A percentile compares a stretch with the other conserved stretches of the same genome.
Evolutionary conservation across 2,329 filamentous ascomycete genomes (phyloP).

Genomic region (Penicillium polonicum): DNA sequence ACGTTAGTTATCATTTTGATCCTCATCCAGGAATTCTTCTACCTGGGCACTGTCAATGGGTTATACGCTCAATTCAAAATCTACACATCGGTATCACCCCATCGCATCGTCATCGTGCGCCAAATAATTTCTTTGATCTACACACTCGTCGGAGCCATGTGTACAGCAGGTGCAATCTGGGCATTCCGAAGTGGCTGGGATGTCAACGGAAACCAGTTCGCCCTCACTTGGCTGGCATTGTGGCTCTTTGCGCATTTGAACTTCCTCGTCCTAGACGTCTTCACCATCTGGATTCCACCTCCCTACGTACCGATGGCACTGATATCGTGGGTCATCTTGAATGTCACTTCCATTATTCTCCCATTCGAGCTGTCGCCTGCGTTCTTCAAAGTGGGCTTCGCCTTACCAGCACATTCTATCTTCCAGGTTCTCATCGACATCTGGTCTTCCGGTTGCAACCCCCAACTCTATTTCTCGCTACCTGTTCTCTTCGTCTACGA

Average conservation of each 20-base stretch:
- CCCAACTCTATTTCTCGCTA: slow-evolving; percentile 40
- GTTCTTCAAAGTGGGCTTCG: slow-evolving; percentile 45
- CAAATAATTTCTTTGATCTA: slow-evolving; percentile 37
- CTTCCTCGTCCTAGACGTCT: slow-evolving; percentile 47
- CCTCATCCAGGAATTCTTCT: slow-evolving; percentile 53
- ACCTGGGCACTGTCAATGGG: slow-evolving; percentile 47
- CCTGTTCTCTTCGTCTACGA: slow-evolving; percentile 48
- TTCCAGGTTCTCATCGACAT: slow-evolving; percentile 46
- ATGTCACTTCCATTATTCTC: slow-evolving; percentile 44
- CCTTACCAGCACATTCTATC: slow-evolving; percentile 43
- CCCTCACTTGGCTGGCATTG: slow-evolving; percentile 44
- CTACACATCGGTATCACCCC: slow-evolving; percentile 33
- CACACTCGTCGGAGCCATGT: slow-evolving; percentile 44
- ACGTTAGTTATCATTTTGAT: slow-evolving; percentile 47
- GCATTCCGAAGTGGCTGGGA: slow-evolving; percentile 45
- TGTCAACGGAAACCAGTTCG: slow-evolving; percentile 43
- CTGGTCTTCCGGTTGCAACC: slow-evolving; percentile 47
- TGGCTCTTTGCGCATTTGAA: slow-evolving; percentile 49
- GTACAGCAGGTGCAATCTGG: slow-evolving; percentile 45
- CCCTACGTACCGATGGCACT: slow-evolving; percentile 47
- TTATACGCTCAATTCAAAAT: slow-evolving; percentile 42
- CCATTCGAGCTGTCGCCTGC: slow-evolving; percentile 46
- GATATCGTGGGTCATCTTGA: slow-evolving; percentile 47
- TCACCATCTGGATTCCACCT: slow-evolving; percentile 43
- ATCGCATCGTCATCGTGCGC: slow-evolving; percentile 37